These are phyloP conservation scores for Domatiomyces globalis DNA, from an alignment of 2,329 filamentous ascomycete genomes.

Conservation along the genomic window DNA sequence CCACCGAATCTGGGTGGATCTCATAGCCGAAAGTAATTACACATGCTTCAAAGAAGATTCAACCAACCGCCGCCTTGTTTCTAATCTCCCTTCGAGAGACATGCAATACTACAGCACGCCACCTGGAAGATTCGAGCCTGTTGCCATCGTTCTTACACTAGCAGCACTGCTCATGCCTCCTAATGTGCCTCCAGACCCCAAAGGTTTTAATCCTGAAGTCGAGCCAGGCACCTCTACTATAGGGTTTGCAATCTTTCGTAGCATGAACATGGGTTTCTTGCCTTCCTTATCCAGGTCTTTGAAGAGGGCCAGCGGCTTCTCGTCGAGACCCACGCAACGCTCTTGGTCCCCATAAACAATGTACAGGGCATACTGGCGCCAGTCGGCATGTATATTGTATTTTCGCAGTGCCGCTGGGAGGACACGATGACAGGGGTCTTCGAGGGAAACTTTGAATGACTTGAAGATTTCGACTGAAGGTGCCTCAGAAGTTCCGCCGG, in stretches of 20 bases:
- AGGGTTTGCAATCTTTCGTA: conserved; percentile 48
- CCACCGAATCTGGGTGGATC: background rate
- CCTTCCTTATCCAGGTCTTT: conserved; percentile 96
- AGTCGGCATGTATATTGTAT: conserved; percentile 96
- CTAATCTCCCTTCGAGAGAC: background rate
- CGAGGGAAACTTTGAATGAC: conserved; percentile 93
- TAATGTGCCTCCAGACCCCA: conserved; percentile 3
- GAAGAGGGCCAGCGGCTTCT: conserved; percentile 89
- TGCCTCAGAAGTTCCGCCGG: conserved; percentile 16
- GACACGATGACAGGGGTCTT: conserved; percentile 95
- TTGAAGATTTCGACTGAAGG: conserved; percentile 87
- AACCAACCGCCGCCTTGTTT: background rate
- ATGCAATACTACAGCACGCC: conserved; percentile 7
- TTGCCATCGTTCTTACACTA: conserved; percentile 6
- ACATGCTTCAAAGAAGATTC: background rate
- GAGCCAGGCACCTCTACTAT: conserved; percentile 9
- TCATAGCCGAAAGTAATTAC: background rate
- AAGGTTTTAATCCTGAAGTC: conserved; percentile 8
- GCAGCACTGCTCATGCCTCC: conserved; percentile 4
- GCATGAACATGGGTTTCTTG: conserved; percentile 98
- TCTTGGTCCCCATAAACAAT: conserved; percentile 99
- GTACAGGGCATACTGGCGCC: conserved; percentile 93
- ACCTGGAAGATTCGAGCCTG: conserved; percentile 8
- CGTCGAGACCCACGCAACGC: conserved; percentile 76
- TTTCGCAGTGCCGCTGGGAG: conserved; percentile 90